These are phyloP conservation scores for Cryptosporidium xiaoi DNA, from an alignment of 169 alveolate genomes.

Conservation along the genomic window DNA sequence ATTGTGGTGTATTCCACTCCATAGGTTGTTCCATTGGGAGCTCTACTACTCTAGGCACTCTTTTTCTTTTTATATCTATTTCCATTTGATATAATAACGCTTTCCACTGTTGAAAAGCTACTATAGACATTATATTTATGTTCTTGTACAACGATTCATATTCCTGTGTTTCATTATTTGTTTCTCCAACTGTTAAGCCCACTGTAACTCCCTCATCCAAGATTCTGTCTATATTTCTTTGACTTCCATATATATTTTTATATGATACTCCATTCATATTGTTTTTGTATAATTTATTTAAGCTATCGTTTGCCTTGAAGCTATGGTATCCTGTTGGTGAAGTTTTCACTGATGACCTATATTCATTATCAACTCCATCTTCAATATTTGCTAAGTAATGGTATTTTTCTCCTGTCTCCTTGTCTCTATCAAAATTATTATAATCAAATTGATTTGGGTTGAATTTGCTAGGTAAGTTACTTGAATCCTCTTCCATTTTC, in stretches of 20 bases:
- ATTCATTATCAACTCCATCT: too few relatives aligned
- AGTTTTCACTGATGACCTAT: conserved; percentile 3
- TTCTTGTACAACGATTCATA: conserved; percentile 37
- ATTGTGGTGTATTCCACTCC: conserved; percentile 73
- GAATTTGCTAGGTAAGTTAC: background rate
- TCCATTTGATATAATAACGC: conserved; percentile 25
- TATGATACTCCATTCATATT: background rate
- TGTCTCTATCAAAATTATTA: conserved; percentile 2
- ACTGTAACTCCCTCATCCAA: conserved; percentile 53
- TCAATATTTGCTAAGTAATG: conserved; percentile 28
- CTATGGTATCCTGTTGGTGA: conserved; percentile 70
- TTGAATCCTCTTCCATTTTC: background rate
- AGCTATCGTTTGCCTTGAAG: conserved; percentile 32
- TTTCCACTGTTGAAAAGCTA: conserved; percentile 72
- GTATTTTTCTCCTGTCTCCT: background rate
- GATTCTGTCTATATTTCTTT: conserved; percentile 16
- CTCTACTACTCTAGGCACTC: conserved; percentile 8
- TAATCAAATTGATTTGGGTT: conserved; percentile 3
- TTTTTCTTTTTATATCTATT: background rate
- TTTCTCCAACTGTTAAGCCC: conserved; percentile 71
- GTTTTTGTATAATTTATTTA: conserved; percentile 1
- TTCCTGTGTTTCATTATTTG: conserved; percentile 2
- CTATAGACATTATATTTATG: conserved; percentile 24
- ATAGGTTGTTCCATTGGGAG: conserved; percentile 44
- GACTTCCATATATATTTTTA: conserved; percentile 30